Evolutionary conservation across 1,139 yeast genomes (phyloP).

Genomic region (Lodderomyces parapsilosis): DNA sequence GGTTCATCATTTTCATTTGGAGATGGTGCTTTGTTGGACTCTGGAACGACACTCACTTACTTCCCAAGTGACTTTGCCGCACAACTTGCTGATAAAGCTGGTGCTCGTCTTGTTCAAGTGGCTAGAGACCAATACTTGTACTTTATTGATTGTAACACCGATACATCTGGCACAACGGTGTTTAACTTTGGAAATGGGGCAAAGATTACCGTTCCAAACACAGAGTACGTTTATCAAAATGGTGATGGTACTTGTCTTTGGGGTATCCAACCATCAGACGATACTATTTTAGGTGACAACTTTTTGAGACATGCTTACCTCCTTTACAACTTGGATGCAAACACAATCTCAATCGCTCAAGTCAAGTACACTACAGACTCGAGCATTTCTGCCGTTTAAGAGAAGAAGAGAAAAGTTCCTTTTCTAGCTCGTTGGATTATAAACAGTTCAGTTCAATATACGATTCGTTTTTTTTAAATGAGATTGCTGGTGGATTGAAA

Average conservation of each 20-base stretch:
- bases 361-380: slow-evolving; percentile 19
- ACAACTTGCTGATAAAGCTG: slow-evolving; percentile 21
- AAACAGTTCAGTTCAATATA: no score
- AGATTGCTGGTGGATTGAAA: no score
- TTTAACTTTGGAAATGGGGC: slow-evolving; percentile 16
- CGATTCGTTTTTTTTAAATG: no score
- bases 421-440: no score
- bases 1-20: neutral
- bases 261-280: slow-evolving; percentile 7
- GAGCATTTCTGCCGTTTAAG: slow-evolving; percentile 9
- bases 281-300: slow-evolving; percentile 25
- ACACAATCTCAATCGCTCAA: slow-evolving; percentile 26
- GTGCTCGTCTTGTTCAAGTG: slow-evolving; percentile 11
- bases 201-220: slow-evolving; percentile 7
- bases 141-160: slow-evolving; percentile 7
- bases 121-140: slow-evolving; percentile 3
- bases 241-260: slow-evolving; percentile 8
- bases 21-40: slow-evolving; percentile 17
- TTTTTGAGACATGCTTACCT: slow-evolving; percentile 31
- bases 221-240: slow-evolving; percentile 13
- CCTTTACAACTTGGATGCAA: slow-evolving; percentile 29
- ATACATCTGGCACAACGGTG: slow-evolving; percentile 8
- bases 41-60: slow-evolving; percentile 31
- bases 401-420: no score
- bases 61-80: slow-evolving; percentile 19